Conservation (phyloP, 2,329 filamentous ascomycete genomes). For the Leptodontidium sp. region DNA sequence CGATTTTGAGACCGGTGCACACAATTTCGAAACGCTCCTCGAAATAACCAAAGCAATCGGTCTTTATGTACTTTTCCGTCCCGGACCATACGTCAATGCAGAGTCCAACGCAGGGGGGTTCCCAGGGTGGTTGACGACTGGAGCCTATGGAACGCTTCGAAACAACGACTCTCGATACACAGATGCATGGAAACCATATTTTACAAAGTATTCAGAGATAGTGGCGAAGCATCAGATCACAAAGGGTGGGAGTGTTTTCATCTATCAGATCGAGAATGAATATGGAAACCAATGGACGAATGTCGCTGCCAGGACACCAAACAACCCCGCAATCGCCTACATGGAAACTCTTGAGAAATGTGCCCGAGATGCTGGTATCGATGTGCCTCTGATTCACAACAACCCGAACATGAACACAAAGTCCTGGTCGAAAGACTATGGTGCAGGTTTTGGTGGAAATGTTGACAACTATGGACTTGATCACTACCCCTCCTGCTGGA, state of each 20-base stretch:
- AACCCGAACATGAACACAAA: slow-evolving; percentile 65
- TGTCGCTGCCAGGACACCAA: slow-evolving; percentile 54
- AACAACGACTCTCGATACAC: slow-evolving; percentile 62
- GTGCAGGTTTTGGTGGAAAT: slow-evolving; percentile 61
- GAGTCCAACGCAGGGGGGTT: slow-evolving; percentile 70
- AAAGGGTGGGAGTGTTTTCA: slow-evolving; percentile 62
- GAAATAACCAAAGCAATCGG: slow-evolving; percentile 75
- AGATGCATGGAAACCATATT: slow-evolving; percentile 62
- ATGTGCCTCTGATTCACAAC: slow-evolving; percentile 65
- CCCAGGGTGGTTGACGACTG: slow-evolving; percentile 67
- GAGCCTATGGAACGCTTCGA: slow-evolving; percentile 61
- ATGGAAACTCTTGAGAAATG: slow-evolving; percentile 64
- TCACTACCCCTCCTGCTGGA: slow-evolving; percentile 66
- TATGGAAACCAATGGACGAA: slow-evolving; percentile 54
- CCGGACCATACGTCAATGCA: slow-evolving; percentile 73
- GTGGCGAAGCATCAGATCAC: slow-evolving; percentile 62
- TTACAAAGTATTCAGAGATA: slow-evolving; percentile 58
- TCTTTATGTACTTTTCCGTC: slow-evolving; percentile 76
- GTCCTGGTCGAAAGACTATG: slow-evolving; percentile 69
- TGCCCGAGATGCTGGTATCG: slow-evolving; percentile 63
- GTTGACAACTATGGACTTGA: slow-evolving; percentile 62
- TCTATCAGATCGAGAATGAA: slow-evolving; percentile 68
- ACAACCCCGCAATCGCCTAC: slow-evolving; percentile 59
- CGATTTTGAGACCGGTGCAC: slow-evolving; percentile 65
- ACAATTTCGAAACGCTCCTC: slow-evolving; percentile 72